Evolutionary conservation across 495 filamentous ascomycete genomes (phyloP), one percentile per base, ranked within the genome.

Genomic region (Penicillium coprophilum): DNA sequence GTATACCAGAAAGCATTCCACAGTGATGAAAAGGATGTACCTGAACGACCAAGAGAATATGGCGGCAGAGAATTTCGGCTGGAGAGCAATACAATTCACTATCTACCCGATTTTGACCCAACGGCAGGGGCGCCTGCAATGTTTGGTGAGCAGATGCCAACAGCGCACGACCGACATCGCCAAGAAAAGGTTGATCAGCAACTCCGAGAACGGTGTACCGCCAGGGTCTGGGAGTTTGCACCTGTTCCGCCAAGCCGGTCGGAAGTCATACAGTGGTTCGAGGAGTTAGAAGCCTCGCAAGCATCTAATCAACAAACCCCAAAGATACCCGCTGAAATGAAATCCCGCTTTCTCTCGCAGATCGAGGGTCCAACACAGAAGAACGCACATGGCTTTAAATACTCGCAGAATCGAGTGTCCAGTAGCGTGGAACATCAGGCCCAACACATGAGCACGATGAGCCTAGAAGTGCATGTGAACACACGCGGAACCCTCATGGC

Each of bases 371-470:
- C 91, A 0, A 97, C 95, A 2, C 94, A 96, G 48, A 90, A 82
- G 62, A 91, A 91, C 62, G 85, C 82, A 45, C 79, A 91, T 67
- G 91, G 89, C 3, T 91, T 92, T 75, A 94, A 91, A 66, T 94
- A 89, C 67, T 92, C 91, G 1, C 92, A 94, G 65, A 89, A 87
- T 61, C 72, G 78, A 50, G 83, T 84, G 64, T 84, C 86, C 5
- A 88, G 86, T 1, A 91, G 85, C 64, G 87, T 94, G 36, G 82
- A 88, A 60, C 88, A 93, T 58, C 91, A 96, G 67, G 83, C 86
- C 6, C 92, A 96, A 59, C 92, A 96, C 67, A 97, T 97, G 92
- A 96, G 90, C 71, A 90, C 85, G 32, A 92, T 98, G 92, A 92
- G 92, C 61, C 69, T 98, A 6, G 94, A 98, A 66, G 68, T 97